Evolutionary conservation across 345 rosid genomes (phyloP).

Genomic region (Raphanus sativus): DNA sequence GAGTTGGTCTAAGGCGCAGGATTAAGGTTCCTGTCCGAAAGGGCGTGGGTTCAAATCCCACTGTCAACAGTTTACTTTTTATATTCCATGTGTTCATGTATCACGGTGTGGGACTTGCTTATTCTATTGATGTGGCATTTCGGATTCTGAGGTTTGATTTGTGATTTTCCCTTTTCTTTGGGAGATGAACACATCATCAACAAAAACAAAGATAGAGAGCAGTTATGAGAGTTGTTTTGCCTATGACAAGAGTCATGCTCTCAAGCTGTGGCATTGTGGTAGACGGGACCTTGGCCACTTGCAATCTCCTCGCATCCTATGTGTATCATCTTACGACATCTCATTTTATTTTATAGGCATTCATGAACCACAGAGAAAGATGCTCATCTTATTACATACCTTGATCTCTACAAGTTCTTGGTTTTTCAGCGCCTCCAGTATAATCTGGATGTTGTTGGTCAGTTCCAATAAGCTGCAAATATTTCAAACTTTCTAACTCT

Average conservation of each 20-base stretch:
- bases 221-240: background rate
- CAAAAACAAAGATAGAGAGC: background rate
- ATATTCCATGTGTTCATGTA: background rate
- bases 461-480: background rate
- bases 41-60: conserved; percentile 98
- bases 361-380: background rate
- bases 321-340: background rate
- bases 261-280: background rate
- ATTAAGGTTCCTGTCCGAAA: conserved; percentile 99
- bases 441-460: background rate
- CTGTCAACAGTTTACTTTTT: conserved; percentile 49
- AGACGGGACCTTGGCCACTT: background rate
- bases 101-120: background rate
- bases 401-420: background rate
- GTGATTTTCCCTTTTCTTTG: background rate
- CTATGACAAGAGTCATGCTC: background rate
- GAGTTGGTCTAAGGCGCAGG: conserved; percentile 99
- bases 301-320: background rate
- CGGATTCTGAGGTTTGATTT: background rate
- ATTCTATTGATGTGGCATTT: background rate
- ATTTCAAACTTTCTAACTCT: background rate
- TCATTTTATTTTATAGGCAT: background rate
- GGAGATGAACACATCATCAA: background rate
- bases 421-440: background rate
- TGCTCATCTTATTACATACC: background rate